phyloP scores from a whole-genome alignment of 2,329 filamentous ascomycete species.

The Paracamarosporium sp. region DNA sequence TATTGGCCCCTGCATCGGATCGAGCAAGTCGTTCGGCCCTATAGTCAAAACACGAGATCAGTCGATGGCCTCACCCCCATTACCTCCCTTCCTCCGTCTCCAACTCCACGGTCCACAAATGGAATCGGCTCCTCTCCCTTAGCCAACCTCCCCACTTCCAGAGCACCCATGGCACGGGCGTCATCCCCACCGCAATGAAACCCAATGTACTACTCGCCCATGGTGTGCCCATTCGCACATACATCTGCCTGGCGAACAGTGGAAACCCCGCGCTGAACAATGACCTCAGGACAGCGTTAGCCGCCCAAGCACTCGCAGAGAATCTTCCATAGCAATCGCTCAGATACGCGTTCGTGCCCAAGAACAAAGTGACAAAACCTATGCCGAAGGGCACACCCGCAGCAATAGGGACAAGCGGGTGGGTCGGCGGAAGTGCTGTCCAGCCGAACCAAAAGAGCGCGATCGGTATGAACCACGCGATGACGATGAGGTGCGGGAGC shows the following conservation, averaged over 20 bases:
- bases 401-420: constrained; percentile 58
- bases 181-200: constrained; percentile 40
- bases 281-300: constrained; percentile 58
- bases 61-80: not conserved
- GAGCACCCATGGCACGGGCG: constrained; percentile 49
- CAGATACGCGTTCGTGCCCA: constrained; percentile 10
- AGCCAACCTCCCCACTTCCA: constrained; percentile 17
- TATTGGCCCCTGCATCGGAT: too few relatives aligned
- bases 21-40: too few relatives aligned
- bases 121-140: constrained; percentile 1
- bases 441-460: constrained; percentile 71
- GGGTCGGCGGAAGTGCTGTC: constrained; percentile 66
- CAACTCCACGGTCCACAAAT: constrained; percentile 8
- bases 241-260: constrained; percentile 62
- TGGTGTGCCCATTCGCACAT: constrained; percentile 30
- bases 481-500: constrained; percentile 72
- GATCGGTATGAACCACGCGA: constrained; percentile 62
- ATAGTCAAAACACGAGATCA: not conserved
- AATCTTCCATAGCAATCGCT: constrained; percentile 11
- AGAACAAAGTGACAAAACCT: constrained; percentile 12
- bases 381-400: constrained; percentile 15
- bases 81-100: not conserved
- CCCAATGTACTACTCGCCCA: constrained; percentile 44
- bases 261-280: constrained; percentile 64
- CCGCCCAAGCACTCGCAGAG: constrained; percentile 12